Percentiles rank a stretch among this genome's conserved stretches.
Evolutionary conservation across 2,329 filamentous ascomycete species (phyloP).

Genomic region (Monosporascus sp.): DNA sequence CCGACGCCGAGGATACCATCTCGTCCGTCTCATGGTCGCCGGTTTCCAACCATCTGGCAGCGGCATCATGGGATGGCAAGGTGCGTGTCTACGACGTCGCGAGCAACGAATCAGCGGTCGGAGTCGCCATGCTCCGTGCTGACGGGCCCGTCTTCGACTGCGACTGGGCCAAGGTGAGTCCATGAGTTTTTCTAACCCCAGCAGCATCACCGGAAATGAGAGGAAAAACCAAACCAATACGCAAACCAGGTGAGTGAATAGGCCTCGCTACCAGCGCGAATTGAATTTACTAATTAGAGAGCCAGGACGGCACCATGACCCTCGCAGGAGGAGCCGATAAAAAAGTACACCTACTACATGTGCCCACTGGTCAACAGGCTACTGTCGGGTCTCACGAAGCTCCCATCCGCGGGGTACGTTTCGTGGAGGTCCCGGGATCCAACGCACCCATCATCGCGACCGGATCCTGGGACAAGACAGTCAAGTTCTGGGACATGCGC

Average conservation of each 20-base stretch:
- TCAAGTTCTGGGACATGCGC: slow-evolving; percentile 53
- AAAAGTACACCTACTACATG: slow-evolving; percentile 24
- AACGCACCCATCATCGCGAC: slow-evolving; percentile 23
- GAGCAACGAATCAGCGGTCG: slow-evolving; percentile 13
- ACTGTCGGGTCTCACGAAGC: slow-evolving; percentile 24
- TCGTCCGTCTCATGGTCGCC: slow-evolving; percentile 32
- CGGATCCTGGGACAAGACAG: slow-evolving; percentile 51
- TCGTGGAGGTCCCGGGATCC: slow-evolving; percentile 21
- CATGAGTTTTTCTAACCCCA: slow-evolving; percentile 22
- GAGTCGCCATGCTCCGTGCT: slow-evolving; percentile 17
- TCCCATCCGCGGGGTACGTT: slow-evolving; percentile 28
- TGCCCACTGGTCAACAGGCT: slow-evolving; percentile 20
- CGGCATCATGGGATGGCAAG: slow-evolving; percentile 31
- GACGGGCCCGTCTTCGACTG: slow-evolving; percentile 28
- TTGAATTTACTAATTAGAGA: background rate
- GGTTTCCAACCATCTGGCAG: slow-evolving; percentile 25
- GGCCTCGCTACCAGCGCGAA: too few relatives aligned
- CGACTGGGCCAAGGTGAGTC: slow-evolving; percentile 34
- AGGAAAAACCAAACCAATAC: slow-evolving; percentile 18
- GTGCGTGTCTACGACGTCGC: slow-evolving; percentile 31
- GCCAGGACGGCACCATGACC: slow-evolving; percentile 28
- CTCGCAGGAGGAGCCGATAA: slow-evolving; percentile 28
- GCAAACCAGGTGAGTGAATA: slow-evolving; percentile 15
- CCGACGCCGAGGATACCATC: slow-evolving; percentile 29
- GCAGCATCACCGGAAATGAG: slow-evolving; percentile 14